Evolutionary conservation across 2,329 filamentous ascomycete species (phyloP), one percentile per base, ranked within the genome.

Genomic region (Aspergillus fumigatiaffinis): DNA sequence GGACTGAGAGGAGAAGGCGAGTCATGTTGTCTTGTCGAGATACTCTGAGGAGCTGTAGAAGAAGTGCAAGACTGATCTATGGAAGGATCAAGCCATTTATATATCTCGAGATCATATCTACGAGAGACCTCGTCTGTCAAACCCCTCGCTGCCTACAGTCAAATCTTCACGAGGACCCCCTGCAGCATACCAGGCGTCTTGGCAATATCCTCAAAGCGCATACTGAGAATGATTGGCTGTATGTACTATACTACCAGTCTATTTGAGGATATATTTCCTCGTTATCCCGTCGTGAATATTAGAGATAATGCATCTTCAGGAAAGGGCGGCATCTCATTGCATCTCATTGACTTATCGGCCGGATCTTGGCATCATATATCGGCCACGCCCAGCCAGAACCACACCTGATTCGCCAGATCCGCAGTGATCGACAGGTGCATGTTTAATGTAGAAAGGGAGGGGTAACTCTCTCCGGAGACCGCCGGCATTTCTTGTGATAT

Each of bases 1-100:
- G 60, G 52, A 63, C 57, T 4, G 66, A 42, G n/a, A 60, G 29
- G 35, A 46, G 20, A 7, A 58, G 41, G n/a, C 51, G 44, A 14
- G 17, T 12, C 23, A 23, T 46, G 42, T 12, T 47, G 14, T n/a
- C 32, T 44, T 20, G 32, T 35, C 35, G 50, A 50, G 29, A 51
- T 29, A 20, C 14, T 10, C 14, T 3, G n/a, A 49, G 23, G 14
- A n/a, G n/a, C n/a, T 14, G 26, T 44, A 10, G 25, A 20, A 14
- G n/a, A 35, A 23, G 4, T 17, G 41, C 8, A 14, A n/a, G n/a
- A 26, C 14, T 8, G 28, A 21, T 17, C 2, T 38, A 17, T 38
- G 4, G 5, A 1, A 1, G 32, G 6, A 17, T n/a, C 5, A 38
- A 38, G 32, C 14, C 14, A 17, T 17, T 38, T 38, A 38, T 32